Base-by-base conservation (phyloP, 2,329 filamentous ascomycete species). In the Geosmithia flava region DNA sequence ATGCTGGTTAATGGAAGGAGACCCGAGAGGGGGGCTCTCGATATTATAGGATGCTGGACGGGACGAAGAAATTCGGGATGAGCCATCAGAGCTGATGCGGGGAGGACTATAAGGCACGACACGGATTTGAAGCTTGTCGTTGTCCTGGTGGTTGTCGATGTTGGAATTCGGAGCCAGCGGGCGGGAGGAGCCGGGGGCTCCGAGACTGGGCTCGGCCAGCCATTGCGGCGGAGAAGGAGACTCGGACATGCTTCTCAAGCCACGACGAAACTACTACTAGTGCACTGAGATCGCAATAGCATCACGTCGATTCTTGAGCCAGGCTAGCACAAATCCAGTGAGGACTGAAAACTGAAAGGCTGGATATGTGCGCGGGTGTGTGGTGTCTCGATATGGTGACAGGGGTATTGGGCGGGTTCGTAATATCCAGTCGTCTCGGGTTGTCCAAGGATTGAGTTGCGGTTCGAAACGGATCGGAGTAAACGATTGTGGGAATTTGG, bases 71-170 rank as follows among this genome's bases (percentile, higher is more conserved):
- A 37, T 16, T 6, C 45, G 39, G 6, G 29, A 39, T 7, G 61
- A 59, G 20, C 52, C 59, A 50, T 62, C 63, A 40, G 60, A 59
- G 48, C 57, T 61, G 45, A 67, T 52, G 40, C 62, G 59, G 45
- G 64, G 62, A 27, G 65, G 65, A 47, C 58, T 66, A 49, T 68
- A 67, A 13, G 65, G 63, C 30, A 68, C 65, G 16, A 67, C 48
- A n/a, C 65, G 61, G 42, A 68, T 66, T 49, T 62, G 58, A 4
- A 61, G 56, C 20, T 47, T 37, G 41, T 44, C 47, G 20, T 44
- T 44, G 5, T 43, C 20, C 40, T 48, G 41, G 19, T 48, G 46
- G 41, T 39, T 16, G n/a, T 27, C 47, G 40, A 48, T n/a, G 23
- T 27, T 27, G 23, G 23, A 27, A 27, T 27, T 27, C 23, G 23